phyloP scores from a whole-genome alignment of 208 protist species.

The Leptomonas pyrrhocoris region DNA sequence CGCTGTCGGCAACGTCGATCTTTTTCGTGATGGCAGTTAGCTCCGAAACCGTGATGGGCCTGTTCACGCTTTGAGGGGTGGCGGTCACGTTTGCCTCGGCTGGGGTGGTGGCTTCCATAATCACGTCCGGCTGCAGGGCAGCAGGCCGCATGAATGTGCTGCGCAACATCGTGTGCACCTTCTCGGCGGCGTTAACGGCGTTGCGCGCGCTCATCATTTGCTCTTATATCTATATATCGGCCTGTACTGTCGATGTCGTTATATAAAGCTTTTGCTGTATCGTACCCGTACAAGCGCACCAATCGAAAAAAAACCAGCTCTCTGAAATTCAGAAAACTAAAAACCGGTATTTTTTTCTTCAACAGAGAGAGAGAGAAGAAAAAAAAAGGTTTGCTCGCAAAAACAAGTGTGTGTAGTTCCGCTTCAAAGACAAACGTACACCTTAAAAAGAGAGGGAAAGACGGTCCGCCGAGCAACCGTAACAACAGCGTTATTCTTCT shows the following conservation, averaged over 20 bases:
- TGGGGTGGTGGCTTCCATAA: background rate
- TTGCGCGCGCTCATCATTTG: background rate
- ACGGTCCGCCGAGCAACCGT: no score
- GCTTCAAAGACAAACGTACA: no score
- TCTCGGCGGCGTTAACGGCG: background rate
- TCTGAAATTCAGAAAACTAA: no score
- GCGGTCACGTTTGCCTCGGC: background rate
- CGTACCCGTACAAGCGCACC: no score
- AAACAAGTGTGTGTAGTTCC: no score
- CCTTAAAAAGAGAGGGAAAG: no score
- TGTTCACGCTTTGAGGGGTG: conserved; percentile 1
- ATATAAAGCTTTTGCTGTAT: background rate
- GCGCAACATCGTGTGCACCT: background rate
- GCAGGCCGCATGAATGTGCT: background rate
- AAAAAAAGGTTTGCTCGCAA: no score
- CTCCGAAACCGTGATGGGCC: background rate
- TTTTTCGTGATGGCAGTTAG: background rate
- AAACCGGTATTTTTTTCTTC: background rate
- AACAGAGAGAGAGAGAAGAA: background rate
- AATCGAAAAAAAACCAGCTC: background rate
- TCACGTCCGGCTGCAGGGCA: background rate
- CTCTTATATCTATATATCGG: background rate
- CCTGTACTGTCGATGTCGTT: background rate
- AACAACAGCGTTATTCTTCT: background rate
- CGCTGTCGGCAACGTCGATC: no score